Evolutionary conservation across 176 grass and related monocot genomes (phyloP).

Genomic region (Elaeis guineensis): DNA sequence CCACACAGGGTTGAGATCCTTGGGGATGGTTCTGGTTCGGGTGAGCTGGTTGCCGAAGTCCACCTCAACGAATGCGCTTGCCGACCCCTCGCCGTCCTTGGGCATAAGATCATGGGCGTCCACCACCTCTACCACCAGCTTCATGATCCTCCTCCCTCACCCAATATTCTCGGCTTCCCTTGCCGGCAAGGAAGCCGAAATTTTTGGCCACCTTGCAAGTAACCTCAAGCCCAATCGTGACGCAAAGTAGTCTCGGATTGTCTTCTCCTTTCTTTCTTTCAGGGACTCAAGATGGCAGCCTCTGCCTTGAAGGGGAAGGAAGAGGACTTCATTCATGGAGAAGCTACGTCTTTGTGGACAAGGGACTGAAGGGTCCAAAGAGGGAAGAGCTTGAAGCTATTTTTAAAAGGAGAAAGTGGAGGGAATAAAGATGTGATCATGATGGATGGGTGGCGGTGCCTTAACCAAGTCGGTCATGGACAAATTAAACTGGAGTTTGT

Average conservation of each 20-base stretch:
- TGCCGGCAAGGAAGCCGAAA: neutral
- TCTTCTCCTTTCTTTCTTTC: too few species aligned
- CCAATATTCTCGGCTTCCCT: neutral
- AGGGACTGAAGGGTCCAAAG: neutral
- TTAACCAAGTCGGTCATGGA: slow-evolving; percentile 3
- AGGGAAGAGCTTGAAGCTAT: too few species aligned
- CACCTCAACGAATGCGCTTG: slow-evolving; percentile 24
- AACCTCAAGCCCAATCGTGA: neutral
- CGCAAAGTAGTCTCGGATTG: neutral
- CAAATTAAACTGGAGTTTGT: too few species aligned
- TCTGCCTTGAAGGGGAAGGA: slow-evolving; percentile 12
- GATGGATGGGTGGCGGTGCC: slow-evolving; percentile 15
- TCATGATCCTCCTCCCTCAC: slow-evolving; percentile 4
- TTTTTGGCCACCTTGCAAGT: neutral
- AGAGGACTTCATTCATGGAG: slow-evolving; percentile 18
- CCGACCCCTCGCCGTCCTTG: slow-evolving; percentile 39
- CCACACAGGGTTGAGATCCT: slow-evolving; percentile 31
- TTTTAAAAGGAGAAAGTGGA: slow-evolving; percentile 16
- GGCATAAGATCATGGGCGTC: slow-evolving; percentile 22
- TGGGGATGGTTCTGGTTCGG: slow-evolving; percentile 22
- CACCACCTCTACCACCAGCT: slow-evolving; percentile 23
- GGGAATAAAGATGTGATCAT: slow-evolving; percentile 42
- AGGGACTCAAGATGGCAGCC: neutral
- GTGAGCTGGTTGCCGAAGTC: slow-evolving; percentile 29
- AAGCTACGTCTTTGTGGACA: neutral